Evolutionary conservation across 2,329 filamentous ascomycete genomes (phyloP), one percentile per base, ranked within the genome.

Genomic region (Fusarium siculi): DNA sequence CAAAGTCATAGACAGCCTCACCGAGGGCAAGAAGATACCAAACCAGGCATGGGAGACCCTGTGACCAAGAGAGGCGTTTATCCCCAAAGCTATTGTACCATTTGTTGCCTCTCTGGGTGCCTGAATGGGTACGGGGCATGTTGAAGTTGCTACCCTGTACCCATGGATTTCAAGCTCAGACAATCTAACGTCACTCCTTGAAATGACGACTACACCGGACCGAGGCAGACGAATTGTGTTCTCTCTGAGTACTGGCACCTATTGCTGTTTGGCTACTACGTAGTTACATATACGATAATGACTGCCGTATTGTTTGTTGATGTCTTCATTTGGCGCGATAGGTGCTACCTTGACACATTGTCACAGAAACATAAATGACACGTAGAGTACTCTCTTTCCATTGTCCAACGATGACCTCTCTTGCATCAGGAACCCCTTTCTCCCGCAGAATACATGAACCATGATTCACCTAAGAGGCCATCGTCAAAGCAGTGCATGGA

Each of bases 401-500:
- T 21, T 21, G 12, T 44, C 46, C 19, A 23, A 63, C 34, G 32
- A 49, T 43, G n/a, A 8, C 28, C 44, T 64, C 25, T n/a, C 11
- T 15, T n/a, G 14, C n/a, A 34, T 6, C 62, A 19, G 39, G 15
- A n/a, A 16, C 63, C 63, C 67, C 66, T 63, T 63, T 53, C 43
- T 25, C 66, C 43, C 28, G 57, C 66, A 68, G 40, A 56, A 28
- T 36, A 50, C 64, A 68, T 52, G 32, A 68, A 42, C 49, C 46
- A 63, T 28, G 39, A 47, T 47, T 57, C 32, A 25, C n/a, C 49
- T n/a, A n/a, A 52, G 49, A 53, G 14, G 34, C 18, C 37, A 49
- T 56, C 16, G 30, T 39, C 52, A 28, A 43, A 53, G 44, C 28
- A 70, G 44, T 69, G 66, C 66, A 69, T 69, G 66, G 66, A 69